Conservation (phyloP, 352 stramenopile species). For the Thalassiosira gravida region DNA sequence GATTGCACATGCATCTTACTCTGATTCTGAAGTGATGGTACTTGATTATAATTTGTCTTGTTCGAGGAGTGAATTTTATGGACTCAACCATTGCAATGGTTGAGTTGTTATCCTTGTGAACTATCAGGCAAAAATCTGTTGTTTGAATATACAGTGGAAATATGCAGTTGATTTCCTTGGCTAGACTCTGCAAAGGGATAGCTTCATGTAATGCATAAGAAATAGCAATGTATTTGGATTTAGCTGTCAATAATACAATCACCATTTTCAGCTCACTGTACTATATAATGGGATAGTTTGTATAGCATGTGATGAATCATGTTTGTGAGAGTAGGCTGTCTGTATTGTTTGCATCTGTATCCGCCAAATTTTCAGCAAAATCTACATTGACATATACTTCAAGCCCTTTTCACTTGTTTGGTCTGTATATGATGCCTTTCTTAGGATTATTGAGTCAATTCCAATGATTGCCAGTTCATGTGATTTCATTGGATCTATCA, state of each 20-base stretch:
- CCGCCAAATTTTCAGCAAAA: background rate
- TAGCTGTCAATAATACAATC: constrained; percentile 36
- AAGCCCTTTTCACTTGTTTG: background rate
- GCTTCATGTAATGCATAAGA: constrained; percentile 26
- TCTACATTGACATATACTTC: constrained; percentile 2
- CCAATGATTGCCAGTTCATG: background rate
- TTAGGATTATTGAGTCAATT: background rate
- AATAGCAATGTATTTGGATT: constrained; percentile 57
- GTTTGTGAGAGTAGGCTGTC: background rate
- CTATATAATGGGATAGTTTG: background rate
- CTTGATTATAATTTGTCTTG: constrained; percentile 11
- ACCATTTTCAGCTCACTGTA: background rate
- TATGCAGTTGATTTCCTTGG: constrained; percentile 22
- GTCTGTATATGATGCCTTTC: background rate
- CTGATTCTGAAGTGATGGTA: constrained; percentile 63
- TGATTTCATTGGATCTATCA: background rate
- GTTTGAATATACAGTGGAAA: constrained; percentile 9
- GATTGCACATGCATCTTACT: background rate
- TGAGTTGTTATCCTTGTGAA: constrained; percentile 46
- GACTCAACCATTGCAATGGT: constrained; percentile 30
- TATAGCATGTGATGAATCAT: background rate
- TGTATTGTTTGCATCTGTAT: background rate
- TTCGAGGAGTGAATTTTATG: constrained; percentile 34
- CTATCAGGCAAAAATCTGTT: constrained; percentile 33
- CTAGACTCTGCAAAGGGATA: constrained; percentile 31